These are phyloP conservation scores for Casaregolazyma lundiana DNA, from an alignment of 1,139 yeast species.

Conservation along the genomic window DNA sequence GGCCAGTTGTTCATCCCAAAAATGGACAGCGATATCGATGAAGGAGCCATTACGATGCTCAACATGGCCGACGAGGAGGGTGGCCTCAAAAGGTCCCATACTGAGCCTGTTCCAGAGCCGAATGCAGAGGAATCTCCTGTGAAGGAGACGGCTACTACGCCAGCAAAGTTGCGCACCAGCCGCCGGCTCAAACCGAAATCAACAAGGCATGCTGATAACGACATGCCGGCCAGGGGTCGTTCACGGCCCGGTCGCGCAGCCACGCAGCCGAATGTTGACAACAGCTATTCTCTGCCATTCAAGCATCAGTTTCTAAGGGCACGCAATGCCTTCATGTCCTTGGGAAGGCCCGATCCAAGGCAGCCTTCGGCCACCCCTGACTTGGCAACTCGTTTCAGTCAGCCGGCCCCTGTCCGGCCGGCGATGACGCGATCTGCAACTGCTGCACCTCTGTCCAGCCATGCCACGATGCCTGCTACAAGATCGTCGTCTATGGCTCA, in stretches of 20 bases:
- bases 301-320: background rate
- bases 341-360: background rate
- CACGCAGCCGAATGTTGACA: background rate
- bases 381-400: background rate
- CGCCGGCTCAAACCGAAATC: background rate
- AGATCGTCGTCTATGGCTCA: background rate
- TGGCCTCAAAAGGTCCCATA: background rate
- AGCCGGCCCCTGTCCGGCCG: background rate
- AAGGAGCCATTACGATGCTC: slow-evolving; percentile 9
- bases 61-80: slow-evolving; percentile 1
- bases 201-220: background rate
- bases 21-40: slow-evolving; percentile 8
- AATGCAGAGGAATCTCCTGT: background rate
- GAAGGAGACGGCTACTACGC: background rate
- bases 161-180: background rate
- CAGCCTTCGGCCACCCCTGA: background rate
- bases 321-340: background rate
- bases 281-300: background rate
- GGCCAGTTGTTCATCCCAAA: background rate
- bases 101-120: background rate
- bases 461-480: background rate
- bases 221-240: background rate
- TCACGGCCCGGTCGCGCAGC: background rate
- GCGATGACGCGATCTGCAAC: background rate
- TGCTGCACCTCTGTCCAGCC: background rate